Conservation (phyloP, 225 moss, liverwort and hornwort species). For the Rhytidiadelphus loreus region DNA sequence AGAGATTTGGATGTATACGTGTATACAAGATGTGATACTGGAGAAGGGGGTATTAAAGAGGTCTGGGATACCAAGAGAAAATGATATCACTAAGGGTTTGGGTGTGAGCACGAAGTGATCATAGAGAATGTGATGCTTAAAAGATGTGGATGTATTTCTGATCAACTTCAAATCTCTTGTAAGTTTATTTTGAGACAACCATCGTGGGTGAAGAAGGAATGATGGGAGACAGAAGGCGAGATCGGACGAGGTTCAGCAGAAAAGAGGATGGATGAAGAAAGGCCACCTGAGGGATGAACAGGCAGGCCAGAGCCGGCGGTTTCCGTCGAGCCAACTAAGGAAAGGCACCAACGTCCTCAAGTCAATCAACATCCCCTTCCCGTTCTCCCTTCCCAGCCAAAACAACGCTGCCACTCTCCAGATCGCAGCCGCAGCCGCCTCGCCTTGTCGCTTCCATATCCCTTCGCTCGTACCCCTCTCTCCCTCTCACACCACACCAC, state of each 20-base stretch:
- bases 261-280: not conserved
- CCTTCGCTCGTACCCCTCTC: not conserved
- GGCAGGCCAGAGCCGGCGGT: slow-evolving; percentile 10
- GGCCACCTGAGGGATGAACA: not conserved
- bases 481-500: not conserved
- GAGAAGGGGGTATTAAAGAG: not conserved
- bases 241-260: slow-evolving; percentile 13
- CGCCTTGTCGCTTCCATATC: not conserved
- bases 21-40: not conserved
- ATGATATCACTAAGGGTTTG: not conserved
- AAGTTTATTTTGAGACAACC: not conserved
- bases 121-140: too few species aligned
- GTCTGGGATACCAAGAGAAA: not conserved
- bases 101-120: not conserved
- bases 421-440: slow-evolving; percentile 19
- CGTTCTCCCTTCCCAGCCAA: not conserved
- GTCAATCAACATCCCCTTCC: not conserved
- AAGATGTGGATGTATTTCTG: too few species aligned
- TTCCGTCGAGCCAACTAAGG: slow-evolving; percentile 1
- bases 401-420: slow-evolving; percentile 8
- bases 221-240: not conserved
- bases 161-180: not conserved
- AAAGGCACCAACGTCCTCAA: not conserved
- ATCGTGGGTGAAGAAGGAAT: not conserved
- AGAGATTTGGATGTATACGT: not conserved